Percentiles rank a stretch among this genome's conserved stretches.
Conservation (phyloP, 2,329 filamentous ascomycete species). For the Lachnellula arida region DNA sequence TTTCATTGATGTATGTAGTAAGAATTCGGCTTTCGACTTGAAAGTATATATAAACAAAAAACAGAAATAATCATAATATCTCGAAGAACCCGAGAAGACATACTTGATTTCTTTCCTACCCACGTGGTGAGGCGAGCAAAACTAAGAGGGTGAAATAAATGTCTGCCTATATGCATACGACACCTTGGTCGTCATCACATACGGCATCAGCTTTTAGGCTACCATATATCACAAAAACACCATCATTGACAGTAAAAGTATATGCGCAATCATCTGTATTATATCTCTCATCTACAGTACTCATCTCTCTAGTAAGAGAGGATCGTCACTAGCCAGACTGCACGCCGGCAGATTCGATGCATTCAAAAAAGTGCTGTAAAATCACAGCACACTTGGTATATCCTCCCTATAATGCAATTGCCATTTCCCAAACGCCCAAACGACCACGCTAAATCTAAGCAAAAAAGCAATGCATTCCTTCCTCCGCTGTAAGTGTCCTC, state of each 20-base stretch:
- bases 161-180: too few species aligned
- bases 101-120: too few species aligned
- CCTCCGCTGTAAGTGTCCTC: neutral
- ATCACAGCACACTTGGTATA: neutral
- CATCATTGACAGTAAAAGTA: neutral
- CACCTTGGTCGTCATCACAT: too few species aligned
- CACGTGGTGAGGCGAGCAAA: too few species aligned
- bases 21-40: too few species aligned
- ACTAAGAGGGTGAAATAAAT: too few species aligned
- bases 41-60: too few species aligned
- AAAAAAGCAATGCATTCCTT: neutral
- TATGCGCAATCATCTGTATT: neutral
- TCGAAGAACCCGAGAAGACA: too few species aligned
- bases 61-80: too few species aligned
- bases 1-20: neutral
- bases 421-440: conserved; percentile 6
- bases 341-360: too few species aligned
- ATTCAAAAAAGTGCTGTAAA: neutral
- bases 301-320: neutral
- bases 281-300: neutral
- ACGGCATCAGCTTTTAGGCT: too few species aligned
- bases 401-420: neutral
- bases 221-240: too few species aligned
- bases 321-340: neutral
- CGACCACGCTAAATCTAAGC: conserved; percentile 11